These are phyloP conservation scores for Umbelopsis isabellina DNA, from an alignment of 192 early-diverging fungal genomes.

Conservation along the genomic window DNA sequence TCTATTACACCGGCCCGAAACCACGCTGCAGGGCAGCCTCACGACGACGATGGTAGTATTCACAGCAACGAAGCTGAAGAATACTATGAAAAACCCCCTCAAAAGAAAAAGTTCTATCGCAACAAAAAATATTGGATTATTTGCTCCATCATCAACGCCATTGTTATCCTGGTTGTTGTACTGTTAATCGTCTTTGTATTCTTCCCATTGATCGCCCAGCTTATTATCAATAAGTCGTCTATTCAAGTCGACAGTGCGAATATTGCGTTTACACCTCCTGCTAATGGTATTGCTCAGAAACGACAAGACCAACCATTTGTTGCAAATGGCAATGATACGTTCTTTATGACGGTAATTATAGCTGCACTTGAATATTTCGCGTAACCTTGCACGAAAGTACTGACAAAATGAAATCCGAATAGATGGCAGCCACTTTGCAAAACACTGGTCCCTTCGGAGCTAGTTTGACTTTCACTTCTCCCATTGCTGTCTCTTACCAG, in stretches of 20 bases:
- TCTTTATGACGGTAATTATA: conserved; percentile 29
- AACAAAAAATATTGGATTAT: conserved; percentile 59
- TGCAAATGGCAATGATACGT: conserved; percentile 13
- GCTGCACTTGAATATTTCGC: no score
- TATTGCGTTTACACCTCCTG: conserved; percentile 43
- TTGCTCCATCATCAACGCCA: conserved; percentile 49
- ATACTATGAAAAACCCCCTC: conserved; percentile 36
- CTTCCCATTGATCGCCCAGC: conserved; percentile 57
- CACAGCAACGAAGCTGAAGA: conserved; percentile 22
- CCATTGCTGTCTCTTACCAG: conserved; percentile 53
- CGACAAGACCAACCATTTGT: neutral
- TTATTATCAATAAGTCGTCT: conserved; percentile 47
- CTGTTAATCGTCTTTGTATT: conserved; percentile 54
- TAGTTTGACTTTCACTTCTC: conserved; percentile 50
- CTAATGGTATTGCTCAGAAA: neutral
- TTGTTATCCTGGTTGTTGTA: conserved; percentile 50
- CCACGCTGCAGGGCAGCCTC: conserved; percentile 1
- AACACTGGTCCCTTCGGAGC: conserved; percentile 52
- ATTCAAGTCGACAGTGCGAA: conserved; percentile 44
- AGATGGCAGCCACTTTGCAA: conserved; percentile 26
- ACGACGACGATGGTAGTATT: neutral
- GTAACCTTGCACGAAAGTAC: no score
- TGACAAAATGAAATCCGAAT: neutral
- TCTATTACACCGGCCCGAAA: conserved; percentile 10
- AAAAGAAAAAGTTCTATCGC: conserved; percentile 44